Base-by-base conservation (phyloP, 768 basidiomycete genomes). In the Panus rudis region DNA sequence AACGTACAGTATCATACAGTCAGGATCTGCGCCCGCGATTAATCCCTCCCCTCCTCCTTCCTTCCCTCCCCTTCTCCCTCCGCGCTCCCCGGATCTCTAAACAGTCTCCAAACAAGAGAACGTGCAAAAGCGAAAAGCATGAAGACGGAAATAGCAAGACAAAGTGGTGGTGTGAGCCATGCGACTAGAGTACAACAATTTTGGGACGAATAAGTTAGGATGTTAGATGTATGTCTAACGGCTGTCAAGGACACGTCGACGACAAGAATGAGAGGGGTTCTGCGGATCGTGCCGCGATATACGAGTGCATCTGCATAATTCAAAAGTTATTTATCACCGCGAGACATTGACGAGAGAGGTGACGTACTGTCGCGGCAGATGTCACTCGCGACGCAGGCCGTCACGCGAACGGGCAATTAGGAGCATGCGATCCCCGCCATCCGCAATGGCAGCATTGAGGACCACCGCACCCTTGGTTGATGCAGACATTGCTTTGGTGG, bases 361-460 rank as follows among this genome's bases (percentile, higher is more conserved):
- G 16, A 16, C 10, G 16, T 10, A 30, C 28, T 30, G 10, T 10
- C 28, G 16, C 16, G 28, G 10, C 10, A 30, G n/a, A n/a, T n/a
- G n/a, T n/a, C n/a, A n/a, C n/a, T n/a, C n/a, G n/a, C n/a, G n/a
- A n/a, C n/a, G n/a, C n/a, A n/a, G n/a, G n/a, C 16, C 28, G 10
- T 30, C 16, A 30, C 10, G 28, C 28, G 16, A 35, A 35, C n/a
- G 33, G 33, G 33, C 33, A 35, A 17, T 7, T 35, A 20, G 33
- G 33, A 8, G 7, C 33, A 20, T 35, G 33, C 7, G n/a, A 14
- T 8, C 33, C 33, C 16, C 33, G n/a, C 33, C 33, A 35, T 17
- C 33, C 33, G 33, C 33, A 35, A 20, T 35, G 33, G 33, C 33
- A 35, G 16, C 33, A 35, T 20, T 35, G 33, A 20, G 33, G 33